Conservation (phyloP, 2,329 filamentous ascomycete genomes). For the Clarireedia homoeocarpa region DNA sequence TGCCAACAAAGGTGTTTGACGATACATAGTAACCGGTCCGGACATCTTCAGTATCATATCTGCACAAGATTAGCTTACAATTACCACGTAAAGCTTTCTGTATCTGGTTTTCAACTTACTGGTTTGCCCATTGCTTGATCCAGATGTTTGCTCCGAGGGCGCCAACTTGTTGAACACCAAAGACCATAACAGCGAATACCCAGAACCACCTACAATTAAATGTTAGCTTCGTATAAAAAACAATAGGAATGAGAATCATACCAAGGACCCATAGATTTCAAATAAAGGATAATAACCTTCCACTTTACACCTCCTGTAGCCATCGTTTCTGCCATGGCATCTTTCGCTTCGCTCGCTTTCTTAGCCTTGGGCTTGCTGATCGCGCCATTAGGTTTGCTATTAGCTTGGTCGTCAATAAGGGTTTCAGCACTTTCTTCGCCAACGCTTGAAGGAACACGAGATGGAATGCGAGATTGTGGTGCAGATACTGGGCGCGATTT, state of each 20-base stretch:
- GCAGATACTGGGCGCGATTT: conserved; percentile 67
- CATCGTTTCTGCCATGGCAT: conserved; percentile 66
- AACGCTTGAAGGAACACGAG: conserved; percentile 68
- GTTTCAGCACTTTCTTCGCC: conserved; percentile 54
- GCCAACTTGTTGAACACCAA: conserved; percentile 74
- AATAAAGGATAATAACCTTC: conserved; percentile 77
- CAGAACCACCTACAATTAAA: conserved; percentile 61
- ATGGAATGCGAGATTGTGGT: conserved; percentile 64
- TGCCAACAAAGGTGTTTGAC: conserved; percentile 22
- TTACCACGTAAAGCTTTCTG: not conserved
- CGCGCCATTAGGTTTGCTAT: conserved; percentile 34
- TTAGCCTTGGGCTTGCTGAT: conserved; percentile 37
- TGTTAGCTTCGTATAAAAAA: conserved; percentile 10
- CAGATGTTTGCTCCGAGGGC: conserved; percentile 86
- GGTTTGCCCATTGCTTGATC: conserved; percentile 93
- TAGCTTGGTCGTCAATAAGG: conserved; percentile 44
- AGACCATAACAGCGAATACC: conserved; percentile 66
- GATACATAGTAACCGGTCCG: conserved; percentile 13
- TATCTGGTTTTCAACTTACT: conserved; percentile 44
- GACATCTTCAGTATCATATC: conserved; percentile 29
- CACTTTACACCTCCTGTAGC: conserved; percentile 82
- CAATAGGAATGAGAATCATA: conserved; percentile 12
- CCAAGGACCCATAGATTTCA: conserved; percentile 89
- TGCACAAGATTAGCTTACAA: not conserved
- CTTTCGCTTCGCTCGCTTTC: conserved; percentile 30